phyloP scores from a whole-genome alignment of 2,329 filamentous ascomycete genomes.

The Exutisphaerella laricina region DNA sequence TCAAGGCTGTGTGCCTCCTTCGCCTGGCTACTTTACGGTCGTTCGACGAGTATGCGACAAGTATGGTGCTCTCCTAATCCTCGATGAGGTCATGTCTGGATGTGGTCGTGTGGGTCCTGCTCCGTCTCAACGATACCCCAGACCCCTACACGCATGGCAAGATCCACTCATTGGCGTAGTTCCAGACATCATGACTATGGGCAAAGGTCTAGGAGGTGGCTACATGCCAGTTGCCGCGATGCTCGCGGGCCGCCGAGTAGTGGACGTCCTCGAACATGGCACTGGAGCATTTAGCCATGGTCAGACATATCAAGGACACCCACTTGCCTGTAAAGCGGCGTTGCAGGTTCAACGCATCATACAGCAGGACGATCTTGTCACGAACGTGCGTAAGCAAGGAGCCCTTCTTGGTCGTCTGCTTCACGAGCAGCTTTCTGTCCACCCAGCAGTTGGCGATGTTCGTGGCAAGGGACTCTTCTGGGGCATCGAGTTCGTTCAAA shows the following conservation, averaged over 20 bases:
- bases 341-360: slow-evolving; percentile 59
- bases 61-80: slow-evolving; percentile 66
- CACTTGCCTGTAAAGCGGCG: slow-evolving; percentile 55
- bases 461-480: slow-evolving; percentile 56
- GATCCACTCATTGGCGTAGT: slow-evolving; percentile 45
- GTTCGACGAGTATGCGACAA: slow-evolving; percentile 64
- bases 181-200: slow-evolving; percentile 62
- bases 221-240: slow-evolving; percentile 58
- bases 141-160: slow-evolving; percentile 56
- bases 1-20: slow-evolving; percentile 53
- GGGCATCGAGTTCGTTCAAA: slow-evolving; percentile 55
- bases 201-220: slow-evolving; percentile 61
- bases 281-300: slow-evolving; percentile 52
- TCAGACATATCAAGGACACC: slow-evolving; percentile 60
- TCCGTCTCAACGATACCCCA: slow-evolving; percentile 25
- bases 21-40: slow-evolving; percentile 63
- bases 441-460: slow-evolving; percentile 55
- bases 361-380: slow-evolving; percentile 51
- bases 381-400: slow-evolving; percentile 55
- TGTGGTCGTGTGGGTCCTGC: slow-evolving; percentile 53
- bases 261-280: slow-evolving; percentile 43
- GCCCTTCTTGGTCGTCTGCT: slow-evolving; percentile 43
- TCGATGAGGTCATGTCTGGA: slow-evolving; percentile 74
- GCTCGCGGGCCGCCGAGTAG: slow-evolving; percentile 49
- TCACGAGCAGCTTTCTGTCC: slow-evolving; percentile 37